A percentile compares a stretch with the other conserved stretches of the same genome.
Evolutionary conservation across 2,329 filamentous ascomycete species (phyloP).

Genomic region (Pseudocercospora fuligena): DNA sequence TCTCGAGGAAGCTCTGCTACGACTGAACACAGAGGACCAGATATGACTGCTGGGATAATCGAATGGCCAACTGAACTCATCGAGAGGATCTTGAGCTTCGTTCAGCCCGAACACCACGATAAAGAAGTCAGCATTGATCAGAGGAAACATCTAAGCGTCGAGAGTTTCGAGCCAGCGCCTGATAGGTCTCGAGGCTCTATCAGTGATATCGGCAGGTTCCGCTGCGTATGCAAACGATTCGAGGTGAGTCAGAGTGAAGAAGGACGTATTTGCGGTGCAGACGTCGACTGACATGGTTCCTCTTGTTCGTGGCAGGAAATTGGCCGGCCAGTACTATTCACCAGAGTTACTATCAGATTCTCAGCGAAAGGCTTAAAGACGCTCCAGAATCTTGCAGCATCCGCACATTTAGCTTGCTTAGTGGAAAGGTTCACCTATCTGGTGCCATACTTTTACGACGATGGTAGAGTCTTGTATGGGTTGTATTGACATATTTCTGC

Average conservation of each 20-base stretch:
- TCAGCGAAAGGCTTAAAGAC: slow-evolving; percentile 55
- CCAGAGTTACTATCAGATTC: slow-evolving; percentile 58
- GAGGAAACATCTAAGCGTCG: slow-evolving; percentile 57
- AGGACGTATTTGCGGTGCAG: not conserved
- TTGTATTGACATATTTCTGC: not conserved
- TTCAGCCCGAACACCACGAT: slow-evolving; percentile 55
- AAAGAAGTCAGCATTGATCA: slow-evolving; percentile 56
- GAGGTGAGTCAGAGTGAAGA: slow-evolving; percentile 32
- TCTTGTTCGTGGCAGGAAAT: slow-evolving; percentile 40
- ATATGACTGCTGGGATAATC: slow-evolving; percentile 9
- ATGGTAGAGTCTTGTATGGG: slow-evolving; percentile 46
- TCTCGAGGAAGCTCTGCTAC: not conserved
- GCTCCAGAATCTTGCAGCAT: slow-evolving; percentile 55
- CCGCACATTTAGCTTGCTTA: slow-evolving; percentile 56
- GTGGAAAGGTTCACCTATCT: slow-evolving; percentile 66
- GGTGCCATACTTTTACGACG: slow-evolving; percentile 62
- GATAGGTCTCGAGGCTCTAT: slow-evolving; percentile 49
- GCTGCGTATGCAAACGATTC: slow-evolving; percentile 56
- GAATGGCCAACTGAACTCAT: slow-evolving; percentile 52
- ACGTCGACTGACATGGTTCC: not conserved
- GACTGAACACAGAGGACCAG: not conserved
- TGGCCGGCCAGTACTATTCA: slow-evolving; percentile 58
- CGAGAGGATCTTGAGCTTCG: slow-evolving; percentile 56
- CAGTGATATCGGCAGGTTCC: slow-evolving; percentile 52
- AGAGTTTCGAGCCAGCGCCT: slow-evolving; percentile 55